Evolutionary conservation across 345 rosid species (phyloP).

Genomic region (Brassica nigra): DNA sequence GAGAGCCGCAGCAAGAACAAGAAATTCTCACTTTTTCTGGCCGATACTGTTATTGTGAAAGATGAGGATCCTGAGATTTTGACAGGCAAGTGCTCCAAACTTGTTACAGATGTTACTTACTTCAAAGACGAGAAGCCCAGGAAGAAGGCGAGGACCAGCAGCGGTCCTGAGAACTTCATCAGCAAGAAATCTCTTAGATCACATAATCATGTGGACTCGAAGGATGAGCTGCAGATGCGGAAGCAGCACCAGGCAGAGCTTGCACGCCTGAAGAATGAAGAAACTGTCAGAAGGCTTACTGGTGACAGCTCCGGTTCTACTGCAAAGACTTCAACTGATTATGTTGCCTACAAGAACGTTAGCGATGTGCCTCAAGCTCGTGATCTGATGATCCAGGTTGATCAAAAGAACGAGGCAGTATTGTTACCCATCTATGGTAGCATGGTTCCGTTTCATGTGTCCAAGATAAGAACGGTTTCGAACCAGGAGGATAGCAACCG

Average conservation of each 20-base stretch:
- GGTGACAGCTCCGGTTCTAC: conserved; percentile 63
- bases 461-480: conserved; percentile 81
- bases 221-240: conserved; percentile 80
- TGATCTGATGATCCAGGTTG: conserved; percentile 78
- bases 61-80: conserved; percentile 59
- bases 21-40: conserved; percentile 71
- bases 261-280: conserved; percentile 95
- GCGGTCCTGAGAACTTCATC: conserved; percentile 45
- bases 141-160: conserved; percentile 45
- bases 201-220: conserved; percentile 80
- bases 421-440: conserved; percentile 84
- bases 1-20: conserved; percentile 63
- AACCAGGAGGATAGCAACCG: conserved; percentile 88
- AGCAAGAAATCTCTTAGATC: conserved; percentile 85
- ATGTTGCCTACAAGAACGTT: conserved; percentile 79
- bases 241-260: conserved; percentile 98
- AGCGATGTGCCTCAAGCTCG: conserved; percentile 76
- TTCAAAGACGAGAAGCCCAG: conserved; percentile 61
- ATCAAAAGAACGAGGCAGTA: conserved; percentile 86
- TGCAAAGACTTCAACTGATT: conserved; percentile 63
- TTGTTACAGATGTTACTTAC: conserved; percentile 80
- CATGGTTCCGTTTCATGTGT: conserved; percentile 92
- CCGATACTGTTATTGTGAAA: conserved; percentile 81
- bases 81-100: conserved; percentile 70
- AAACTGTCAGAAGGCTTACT: conserved; percentile 90